These are phyloP conservation scores for Cystobasidiopsis lactophilus DNA, from an alignment of 768 basidiomycete species.

Conservation along the genomic window DNA sequence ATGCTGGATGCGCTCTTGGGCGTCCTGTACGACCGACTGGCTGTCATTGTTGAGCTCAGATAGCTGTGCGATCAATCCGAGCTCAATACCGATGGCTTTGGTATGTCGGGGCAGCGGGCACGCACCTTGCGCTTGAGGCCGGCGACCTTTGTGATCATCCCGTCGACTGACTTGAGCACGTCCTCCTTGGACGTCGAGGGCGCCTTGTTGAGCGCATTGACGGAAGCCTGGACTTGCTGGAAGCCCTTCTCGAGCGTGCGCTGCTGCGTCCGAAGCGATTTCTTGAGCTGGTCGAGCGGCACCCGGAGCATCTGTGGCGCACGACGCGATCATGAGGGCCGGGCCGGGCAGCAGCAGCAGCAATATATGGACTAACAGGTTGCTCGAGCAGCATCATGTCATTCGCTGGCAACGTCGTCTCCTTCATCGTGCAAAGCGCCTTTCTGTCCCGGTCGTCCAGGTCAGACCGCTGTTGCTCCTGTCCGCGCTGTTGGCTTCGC, in stretches of 20 bases:
- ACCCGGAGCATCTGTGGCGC: background rate
- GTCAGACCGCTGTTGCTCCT: no score
- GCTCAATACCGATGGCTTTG: conserved; percentile 5
- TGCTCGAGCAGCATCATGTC: background rate
- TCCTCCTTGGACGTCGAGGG: background rate
- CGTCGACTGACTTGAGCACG: conserved; percentile 38
- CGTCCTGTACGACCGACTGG: conserved; percentile 5
- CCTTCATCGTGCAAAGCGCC: no score
- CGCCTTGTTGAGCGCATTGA: background rate
- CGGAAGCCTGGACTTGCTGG: no score
- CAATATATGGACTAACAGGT: background rate
- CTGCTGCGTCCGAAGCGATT: background rate
- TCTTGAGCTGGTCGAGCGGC: background rate
- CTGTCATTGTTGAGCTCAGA: conserved; percentile 27
- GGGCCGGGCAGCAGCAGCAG: no score
- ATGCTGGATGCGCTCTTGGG: conserved; percentile 21
- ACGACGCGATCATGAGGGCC: no score
- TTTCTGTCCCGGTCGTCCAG: no score
- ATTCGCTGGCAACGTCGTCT: no score
- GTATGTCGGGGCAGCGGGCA: no score
- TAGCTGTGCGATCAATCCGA: conserved; percentile 26
- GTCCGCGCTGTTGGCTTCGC: no score
- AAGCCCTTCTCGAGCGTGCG: background rate
- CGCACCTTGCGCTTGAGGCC: conserved; percentile 68
- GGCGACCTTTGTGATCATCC: conserved; percentile 53